These are phyloP conservation scores for Dacryopinax spathularia DNA, from an alignment of 768 basidiomycete species.

Conservation along the genomic window DNA sequence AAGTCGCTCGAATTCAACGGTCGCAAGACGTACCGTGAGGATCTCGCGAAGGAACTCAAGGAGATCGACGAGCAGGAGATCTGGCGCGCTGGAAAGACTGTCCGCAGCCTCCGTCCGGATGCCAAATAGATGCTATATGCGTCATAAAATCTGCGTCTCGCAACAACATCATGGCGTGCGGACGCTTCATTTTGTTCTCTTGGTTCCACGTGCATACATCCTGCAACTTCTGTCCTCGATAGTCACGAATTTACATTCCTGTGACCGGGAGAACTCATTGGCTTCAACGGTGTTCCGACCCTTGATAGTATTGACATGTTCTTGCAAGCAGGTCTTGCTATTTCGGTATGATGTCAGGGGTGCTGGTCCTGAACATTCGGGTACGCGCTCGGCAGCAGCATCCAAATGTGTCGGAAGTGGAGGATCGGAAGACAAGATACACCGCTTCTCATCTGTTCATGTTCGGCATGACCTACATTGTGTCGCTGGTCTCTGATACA, in stretches of 20 bases:
- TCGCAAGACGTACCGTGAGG: constrained; percentile 79
- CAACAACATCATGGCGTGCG: neutral
- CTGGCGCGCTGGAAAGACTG: constrained; percentile 82
- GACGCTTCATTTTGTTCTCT: neutral
- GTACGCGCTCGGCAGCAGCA: neutral
- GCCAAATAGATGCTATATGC: constrained; percentile 33
- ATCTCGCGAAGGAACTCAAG: constrained; percentile 79
- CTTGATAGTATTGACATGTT: too few relatives aligned
- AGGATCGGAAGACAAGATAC: neutral
- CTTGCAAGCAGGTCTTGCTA: neutral
- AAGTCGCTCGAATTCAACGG: constrained; percentile 94
- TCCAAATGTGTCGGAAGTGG: neutral
- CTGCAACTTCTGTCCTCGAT: neutral
- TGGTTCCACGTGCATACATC: constrained; percentile 1
- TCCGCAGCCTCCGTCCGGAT: constrained; percentile 77
- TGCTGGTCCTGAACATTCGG: neutral
- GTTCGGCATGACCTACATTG: too few relatives aligned
- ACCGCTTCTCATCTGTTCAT: too few relatives aligned
- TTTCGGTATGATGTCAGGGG: constrained; percentile 1
- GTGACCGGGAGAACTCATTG: neutral
- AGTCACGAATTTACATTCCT: neutral
- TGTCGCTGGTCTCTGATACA: too few relatives aligned
- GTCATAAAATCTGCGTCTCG: neutral
- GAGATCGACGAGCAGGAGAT: constrained; percentile 98
- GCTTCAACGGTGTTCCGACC: neutral